Base-by-base conservation (phyloP, 345 rosid genomes). In the Aquilaria malaccensis region DNA sequence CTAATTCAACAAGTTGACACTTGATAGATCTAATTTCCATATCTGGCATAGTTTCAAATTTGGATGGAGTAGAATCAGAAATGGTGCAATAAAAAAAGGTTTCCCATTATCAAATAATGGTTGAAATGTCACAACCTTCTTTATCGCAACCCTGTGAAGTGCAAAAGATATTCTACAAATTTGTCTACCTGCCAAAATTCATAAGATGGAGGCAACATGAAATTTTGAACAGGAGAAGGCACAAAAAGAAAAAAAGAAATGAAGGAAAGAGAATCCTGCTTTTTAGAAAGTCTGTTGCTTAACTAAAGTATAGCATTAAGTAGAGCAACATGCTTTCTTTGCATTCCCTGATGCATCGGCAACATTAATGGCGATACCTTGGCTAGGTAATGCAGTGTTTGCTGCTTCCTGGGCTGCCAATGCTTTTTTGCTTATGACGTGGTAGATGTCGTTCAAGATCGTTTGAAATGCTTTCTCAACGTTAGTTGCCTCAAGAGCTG, bases 391-490 rank as follows among this genome's bases (percentile, higher is more conserved):
- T 2, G 80, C 63, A 0, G 80, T 52, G 32, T 71, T 72, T 2
- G 83, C 73, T 11, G 86, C 81, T 68, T 80, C 81, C 70, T 78
- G 83, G 52, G 87, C 85, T 43, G 83, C 83, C 71, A 82, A 63
- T 30, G 85, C 90, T 58, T 80, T 82, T 59, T 78, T 82, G 81
- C 87, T 82, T 45, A 78, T 64, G 63, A 81, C 78, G 63, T 78
- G 81, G 70, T 82, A 82, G 11, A 80, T 85, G 76, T 85, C 83
- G 9, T 66, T 67, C 67, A 85, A 70, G 54, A 85, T 78, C 31
- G 83, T 78, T 70, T 76, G 87, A 62, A 85, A 82, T 11, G 86
- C 86, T 72, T 73, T 81, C 77, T 84, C 86, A 0, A 84, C 66
- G 15, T 84, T 84, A 33, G 77, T 79, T 7, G 84, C 81, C 63